Base-by-base conservation (phyloP, 1,284 basidiomycete genomes). In the Puccinia coronata region DNA sequence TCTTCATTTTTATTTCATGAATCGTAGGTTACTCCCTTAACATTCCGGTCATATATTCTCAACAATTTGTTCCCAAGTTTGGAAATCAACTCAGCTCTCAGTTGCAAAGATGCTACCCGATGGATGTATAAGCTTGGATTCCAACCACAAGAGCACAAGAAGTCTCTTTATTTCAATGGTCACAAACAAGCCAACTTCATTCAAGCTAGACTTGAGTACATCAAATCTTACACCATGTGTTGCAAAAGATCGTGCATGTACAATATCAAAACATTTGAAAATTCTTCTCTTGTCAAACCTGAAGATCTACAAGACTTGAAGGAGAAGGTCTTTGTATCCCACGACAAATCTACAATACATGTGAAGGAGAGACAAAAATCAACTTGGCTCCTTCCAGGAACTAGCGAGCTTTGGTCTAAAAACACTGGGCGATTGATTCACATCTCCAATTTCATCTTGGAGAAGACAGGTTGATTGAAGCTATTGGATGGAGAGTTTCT, bases 21-120 rank as follows among this genome's bases (percentile, higher is more conserved):
- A n/a, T n/a, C n/a, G n/a, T 72, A 72, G 70, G 70, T 72, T n/a
- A 72, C 70, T 31, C 70, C 70, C 25, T n/a, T n/a, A n/a, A n/a
- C n/a, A n/a, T n/a, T n/a, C n/a, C n/a, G n/a, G n/a, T n/a, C n/a
- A n/a, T 31, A 73, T 73, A 51, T 73, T 18, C 23, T 53, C 36
- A 73, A 53, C 31, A 51, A 25, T 31, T 16, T 43, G 43, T 16
- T 16, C 43, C 43, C 43, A n/a, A n/a, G n/a, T n/a, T n/a, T n/a
- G n/a, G n/a, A n/a, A n/a, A n/a, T n/a, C n/a, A n/a, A n/a, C n/a
- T n/a, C n/a, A n/a, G n/a, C n/a, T n/a, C n/a, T n/a, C n/a, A 31
- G 43, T 25, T 25, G 43, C 20, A n/a, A 49, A 16, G 18, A 11
- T 53, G 49, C 43, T 18, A 49, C 43, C 23, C 16, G 49, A 14